Conservation (phyloP, 805 yeast species). For the Suhomyces vadensis region DNA sequence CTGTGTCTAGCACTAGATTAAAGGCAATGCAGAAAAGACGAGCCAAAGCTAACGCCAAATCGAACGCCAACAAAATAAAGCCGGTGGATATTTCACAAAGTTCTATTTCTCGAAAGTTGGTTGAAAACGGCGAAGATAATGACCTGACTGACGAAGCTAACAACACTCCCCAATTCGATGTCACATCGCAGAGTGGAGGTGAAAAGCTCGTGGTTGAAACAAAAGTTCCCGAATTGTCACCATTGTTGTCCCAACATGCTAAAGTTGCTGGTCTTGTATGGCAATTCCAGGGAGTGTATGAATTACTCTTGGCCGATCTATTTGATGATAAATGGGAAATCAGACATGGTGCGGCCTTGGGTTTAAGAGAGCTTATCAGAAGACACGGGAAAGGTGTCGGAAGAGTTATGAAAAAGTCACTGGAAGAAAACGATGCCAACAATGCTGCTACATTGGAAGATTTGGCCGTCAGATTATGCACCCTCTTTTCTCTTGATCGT, state of each 20-base stretch:
- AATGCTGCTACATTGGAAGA: constrained; percentile 81
- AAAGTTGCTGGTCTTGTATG: constrained; percentile 76
- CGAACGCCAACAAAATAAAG: constrained; percentile 42
- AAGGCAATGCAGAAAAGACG: constrained; percentile 93
- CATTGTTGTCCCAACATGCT: constrained; percentile 68
- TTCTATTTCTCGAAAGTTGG: constrained; percentile 59
- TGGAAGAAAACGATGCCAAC: constrained; percentile 60
- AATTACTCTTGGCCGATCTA: constrained; percentile 71
- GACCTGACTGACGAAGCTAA: constrained; percentile 4
- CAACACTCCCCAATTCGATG: constrained; percentile 46
- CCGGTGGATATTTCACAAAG: constrained; percentile 73
- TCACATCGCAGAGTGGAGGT: constrained; percentile 79
- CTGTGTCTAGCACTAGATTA: constrained; percentile 68
- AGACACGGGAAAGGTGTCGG: constrained; percentile 88
- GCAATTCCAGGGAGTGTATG: constrained; percentile 94
- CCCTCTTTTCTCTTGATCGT: constrained; percentile 87
- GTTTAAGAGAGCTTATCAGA: constrained; percentile 80
- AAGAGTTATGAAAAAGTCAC: constrained; percentile 63
- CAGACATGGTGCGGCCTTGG: constrained; percentile 94
- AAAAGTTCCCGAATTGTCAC: constrained; percentile 61
- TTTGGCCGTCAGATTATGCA: constrained; percentile 78
- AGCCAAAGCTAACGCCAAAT: constrained; percentile 70
- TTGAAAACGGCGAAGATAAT: constrained; percentile 40
- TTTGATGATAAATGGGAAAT: constrained; percentile 90
- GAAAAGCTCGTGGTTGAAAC: constrained; percentile 85